Conservation (phyloP, 23 red algal species). For the Agarophyton chilense region DNA sequence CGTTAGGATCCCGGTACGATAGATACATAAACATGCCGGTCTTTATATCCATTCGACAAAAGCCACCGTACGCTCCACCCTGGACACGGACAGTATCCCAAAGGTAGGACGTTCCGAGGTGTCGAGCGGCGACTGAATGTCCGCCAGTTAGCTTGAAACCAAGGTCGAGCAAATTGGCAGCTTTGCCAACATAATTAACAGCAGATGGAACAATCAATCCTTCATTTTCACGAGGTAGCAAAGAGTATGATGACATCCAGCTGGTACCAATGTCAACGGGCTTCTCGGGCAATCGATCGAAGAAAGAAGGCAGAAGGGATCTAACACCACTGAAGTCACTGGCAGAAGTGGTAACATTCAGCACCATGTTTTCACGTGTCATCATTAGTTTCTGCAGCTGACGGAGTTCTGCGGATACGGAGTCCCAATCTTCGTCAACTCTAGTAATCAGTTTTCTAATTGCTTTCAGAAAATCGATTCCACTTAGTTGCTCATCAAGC, state of each 20-base stretch:
- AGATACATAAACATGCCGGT: slow-evolving; percentile 89
- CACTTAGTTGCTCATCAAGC: slow-evolving; percentile 86
- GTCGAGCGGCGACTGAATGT: slow-evolving; percentile 75
- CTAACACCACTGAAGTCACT: slow-evolving; percentile 58
- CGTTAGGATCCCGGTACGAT: slow-evolving; percentile 95
- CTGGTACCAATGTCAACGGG: not conserved
- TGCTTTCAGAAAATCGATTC: slow-evolving; percentile 82
- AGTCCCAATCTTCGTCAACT: slow-evolving; percentile 87
- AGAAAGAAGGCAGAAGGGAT: slow-evolving; percentile 67
- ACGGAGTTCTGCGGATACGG: slow-evolving; percentile 63
- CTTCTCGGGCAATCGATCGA: slow-evolving; percentile 64
- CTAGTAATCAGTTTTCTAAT: slow-evolving; percentile 61
- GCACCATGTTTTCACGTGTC: slow-evolving; percentile 55
- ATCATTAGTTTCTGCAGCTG: slow-evolving; percentile 63
- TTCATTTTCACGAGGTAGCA: slow-evolving; percentile 70
- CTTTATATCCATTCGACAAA: slow-evolving; percentile 84
- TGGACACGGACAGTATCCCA: slow-evolving; percentile 94
- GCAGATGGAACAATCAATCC: slow-evolving; percentile 85
- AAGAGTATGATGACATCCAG: slow-evolving; percentile 30
- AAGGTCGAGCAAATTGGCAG: slow-evolving; percentile 80
- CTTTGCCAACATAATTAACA: slow-evolving; percentile 98
- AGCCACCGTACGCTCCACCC: slow-evolving; percentile 97
- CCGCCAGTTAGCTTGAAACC: slow-evolving; percentile 80
- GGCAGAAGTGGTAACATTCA: slow-evolving; percentile 83
- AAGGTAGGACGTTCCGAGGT: slow-evolving; percentile 94